These are phyloP conservation scores for Cercospora sojina DNA, from an alignment of 2,329 filamentous ascomycete genomes.

Conservation along the genomic window DNA sequence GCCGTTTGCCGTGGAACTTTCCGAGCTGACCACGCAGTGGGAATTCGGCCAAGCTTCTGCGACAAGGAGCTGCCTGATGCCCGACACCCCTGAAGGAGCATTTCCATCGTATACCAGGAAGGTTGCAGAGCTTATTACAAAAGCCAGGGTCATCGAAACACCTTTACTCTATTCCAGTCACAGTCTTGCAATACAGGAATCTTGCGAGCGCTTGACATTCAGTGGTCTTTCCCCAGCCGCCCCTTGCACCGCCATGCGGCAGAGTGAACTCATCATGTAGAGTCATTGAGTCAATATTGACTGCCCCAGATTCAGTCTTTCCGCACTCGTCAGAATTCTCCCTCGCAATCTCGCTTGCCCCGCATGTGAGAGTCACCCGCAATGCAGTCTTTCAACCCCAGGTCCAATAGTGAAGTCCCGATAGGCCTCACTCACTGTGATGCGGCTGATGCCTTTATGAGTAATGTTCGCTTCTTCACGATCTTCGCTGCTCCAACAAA, in stretches of 20 bases:
- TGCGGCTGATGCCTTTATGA: background rate
- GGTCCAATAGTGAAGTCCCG: background rate
- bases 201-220: background rate
- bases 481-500: background rate
- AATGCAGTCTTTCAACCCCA: background rate
- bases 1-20: slow-evolving; percentile 59
- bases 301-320: slow-evolving; percentile 58
- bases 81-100: slow-evolving; percentile 52
- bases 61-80: slow-evolving; percentile 57
- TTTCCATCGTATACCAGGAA: background rate
- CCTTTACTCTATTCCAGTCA: slow-evolving; percentile 25
- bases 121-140: slow-evolving; percentile 34
- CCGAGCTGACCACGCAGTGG: slow-evolving; percentile 42
- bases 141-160: slow-evolving; percentile 28
- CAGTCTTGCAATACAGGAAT: background rate
- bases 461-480: background rate
- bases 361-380: background rate
- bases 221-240: slow-evolving; percentile 39
- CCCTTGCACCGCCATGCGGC: slow-evolving; percentile 52
- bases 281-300: slow-evolving; percentile 53
- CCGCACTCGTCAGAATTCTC: slow-evolving; percentile 30
- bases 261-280: slow-evolving; percentile 50
- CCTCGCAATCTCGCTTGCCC: background rate
- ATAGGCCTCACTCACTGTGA: background rate
- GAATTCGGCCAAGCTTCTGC: slow-evolving; percentile 62